phyloP scores from a whole-genome alignment of 1,284 basidiomycete genomes.

The Leccinum griseonigrum region DNA sequence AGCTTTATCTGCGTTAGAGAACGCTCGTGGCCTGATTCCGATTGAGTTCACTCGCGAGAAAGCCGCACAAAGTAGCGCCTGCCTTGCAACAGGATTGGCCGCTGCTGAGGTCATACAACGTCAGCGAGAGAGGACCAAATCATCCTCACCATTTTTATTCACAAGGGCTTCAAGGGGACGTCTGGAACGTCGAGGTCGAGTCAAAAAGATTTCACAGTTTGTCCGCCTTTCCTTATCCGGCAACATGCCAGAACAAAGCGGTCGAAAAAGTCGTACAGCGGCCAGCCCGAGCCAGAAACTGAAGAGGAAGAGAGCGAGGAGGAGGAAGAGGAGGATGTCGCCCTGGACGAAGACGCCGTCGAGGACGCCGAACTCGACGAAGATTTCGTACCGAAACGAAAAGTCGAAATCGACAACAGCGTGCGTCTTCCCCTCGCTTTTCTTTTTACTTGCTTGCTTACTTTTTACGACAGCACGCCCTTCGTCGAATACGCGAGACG shows the following conservation, averaged over 20 bases:
- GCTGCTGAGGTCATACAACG: slow-evolving; percentile 12
- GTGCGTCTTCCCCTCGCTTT: slow-evolving; percentile 35
- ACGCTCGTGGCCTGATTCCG: slow-evolving; percentile 84
- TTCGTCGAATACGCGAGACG: slow-evolving; percentile 76
- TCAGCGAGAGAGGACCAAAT: background rate
- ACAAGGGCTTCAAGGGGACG: background rate
- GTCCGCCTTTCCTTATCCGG: slow-evolving; percentile 24
- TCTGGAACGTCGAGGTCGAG: background rate
- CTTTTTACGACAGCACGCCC: slow-evolving; percentile 56
- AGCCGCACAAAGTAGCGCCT: slow-evolving; percentile 9
- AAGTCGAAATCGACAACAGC: slow-evolving; percentile 81
- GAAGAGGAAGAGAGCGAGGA: slow-evolving; percentile 42
- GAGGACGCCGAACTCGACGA: slow-evolving; percentile 53
- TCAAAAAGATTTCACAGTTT: slow-evolving; percentile 19
- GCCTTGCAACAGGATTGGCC: slow-evolving; percentile 33
- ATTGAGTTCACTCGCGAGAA: slow-evolving; percentile 1
- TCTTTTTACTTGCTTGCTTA: background rate
- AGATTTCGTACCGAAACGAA: slow-evolving; percentile 75
- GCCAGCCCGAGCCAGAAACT: slow-evolving; percentile 16
- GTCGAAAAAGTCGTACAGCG: slow-evolving; percentile 3
- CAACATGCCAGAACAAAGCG: slow-evolving; percentile 2
- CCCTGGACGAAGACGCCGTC: slow-evolving; percentile 75
- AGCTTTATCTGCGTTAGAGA: slow-evolving; percentile 97
- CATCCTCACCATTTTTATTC: slow-evolving; percentile 15
- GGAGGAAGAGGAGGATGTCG: slow-evolving; percentile 50